These are phyloP conservation scores for Pyrenopolyporus hunteri DNA, from an alignment of 495 filamentous ascomycete species.

Conservation along the genomic window DNA sequence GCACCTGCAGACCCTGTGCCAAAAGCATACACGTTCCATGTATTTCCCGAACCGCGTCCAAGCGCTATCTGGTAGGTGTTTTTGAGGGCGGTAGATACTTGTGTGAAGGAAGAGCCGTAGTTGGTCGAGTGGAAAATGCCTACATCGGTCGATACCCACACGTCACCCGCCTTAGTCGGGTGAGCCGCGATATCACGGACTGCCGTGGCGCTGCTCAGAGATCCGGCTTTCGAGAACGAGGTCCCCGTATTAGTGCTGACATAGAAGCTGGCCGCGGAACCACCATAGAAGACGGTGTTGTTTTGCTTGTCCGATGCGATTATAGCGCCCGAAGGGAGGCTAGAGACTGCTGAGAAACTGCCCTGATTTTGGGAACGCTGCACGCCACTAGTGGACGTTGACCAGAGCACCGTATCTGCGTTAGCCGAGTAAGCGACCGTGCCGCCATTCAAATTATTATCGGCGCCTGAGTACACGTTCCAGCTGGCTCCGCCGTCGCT, in stretches of 20 bases:
- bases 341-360: conserved; percentile 52
- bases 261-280: conserved; percentile 52
- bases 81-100: conserved; percentile 44
- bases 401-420: conserved; percentile 59
- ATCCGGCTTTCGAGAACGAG: conserved; percentile 48
- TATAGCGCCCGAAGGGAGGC: conserved; percentile 52
- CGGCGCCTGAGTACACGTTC: conserved; percentile 54
- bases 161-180: conserved; percentile 55
- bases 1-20: conserved; percentile 51
- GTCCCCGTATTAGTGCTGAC: conserved; percentile 52
- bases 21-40: conserved; percentile 58
- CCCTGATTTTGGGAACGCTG: conserved; percentile 50
- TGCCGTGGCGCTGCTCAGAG: conserved; percentile 45
- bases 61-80: conserved; percentile 56
- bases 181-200: conserved; percentile 58
- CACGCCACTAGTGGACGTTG: conserved; percentile 47
- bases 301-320: conserved; percentile 61
- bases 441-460: conserved; percentile 50
- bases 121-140: conserved; percentile 60
- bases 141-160: conserved; percentile 59
- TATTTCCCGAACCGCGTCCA: conserved; percentile 43
- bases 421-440: conserved; percentile 59
- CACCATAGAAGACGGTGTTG: conserved; percentile 60
- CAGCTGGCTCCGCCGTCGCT: conserved; percentile 53
- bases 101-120: conserved; percentile 54